Conservation (phyloP, 2,329 filamentous ascomycete genomes). For the Zarea fungicola region DNA sequence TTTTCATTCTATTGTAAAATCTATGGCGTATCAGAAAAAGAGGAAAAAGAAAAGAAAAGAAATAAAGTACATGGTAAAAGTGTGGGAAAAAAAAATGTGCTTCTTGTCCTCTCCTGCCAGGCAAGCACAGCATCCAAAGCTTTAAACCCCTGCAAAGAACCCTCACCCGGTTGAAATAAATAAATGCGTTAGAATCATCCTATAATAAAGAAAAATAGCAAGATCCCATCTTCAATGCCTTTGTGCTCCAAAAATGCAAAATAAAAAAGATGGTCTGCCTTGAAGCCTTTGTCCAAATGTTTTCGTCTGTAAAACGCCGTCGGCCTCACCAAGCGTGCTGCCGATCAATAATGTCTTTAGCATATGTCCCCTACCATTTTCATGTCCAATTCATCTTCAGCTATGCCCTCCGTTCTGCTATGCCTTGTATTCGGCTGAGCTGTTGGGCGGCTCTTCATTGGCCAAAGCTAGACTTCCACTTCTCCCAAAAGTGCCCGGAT, state of each 20-base stretch:
- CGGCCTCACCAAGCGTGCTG: constrained; percentile 5
- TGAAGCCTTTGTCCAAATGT: constrained; percentile 11
- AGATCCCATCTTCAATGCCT: not conserved
- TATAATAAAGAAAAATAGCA: not conserved
- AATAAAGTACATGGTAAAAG: constrained; percentile 12
- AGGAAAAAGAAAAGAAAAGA: not conserved
- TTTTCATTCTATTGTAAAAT: constrained; percentile 1
- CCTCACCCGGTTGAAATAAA: constrained; percentile 3
- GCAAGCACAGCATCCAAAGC: not conserved
- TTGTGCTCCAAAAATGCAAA: not conserved
- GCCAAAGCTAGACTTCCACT: constrained; percentile 40
- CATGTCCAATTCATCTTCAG: not conserved
- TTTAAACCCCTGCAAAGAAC: too few relatives aligned
- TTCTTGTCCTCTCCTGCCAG: not conserved
- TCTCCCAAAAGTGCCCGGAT: constrained; percentile 48
- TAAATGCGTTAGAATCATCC: constrained; percentile 8
- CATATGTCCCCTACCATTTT: not conserved
- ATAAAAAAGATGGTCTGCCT: not conserved
- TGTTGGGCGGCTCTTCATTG: too few relatives aligned
- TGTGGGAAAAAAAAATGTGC: not conserved
- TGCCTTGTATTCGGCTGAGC: not conserved
- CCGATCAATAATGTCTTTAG: constrained; percentile 11
- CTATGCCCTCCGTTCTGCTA: not conserved
- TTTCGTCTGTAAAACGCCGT: constrained; percentile 11
- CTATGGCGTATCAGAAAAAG: too few relatives aligned